Conservation (phyloP, 108 stramenopile species). For the Aurantiochytrium sp. region DNA sequence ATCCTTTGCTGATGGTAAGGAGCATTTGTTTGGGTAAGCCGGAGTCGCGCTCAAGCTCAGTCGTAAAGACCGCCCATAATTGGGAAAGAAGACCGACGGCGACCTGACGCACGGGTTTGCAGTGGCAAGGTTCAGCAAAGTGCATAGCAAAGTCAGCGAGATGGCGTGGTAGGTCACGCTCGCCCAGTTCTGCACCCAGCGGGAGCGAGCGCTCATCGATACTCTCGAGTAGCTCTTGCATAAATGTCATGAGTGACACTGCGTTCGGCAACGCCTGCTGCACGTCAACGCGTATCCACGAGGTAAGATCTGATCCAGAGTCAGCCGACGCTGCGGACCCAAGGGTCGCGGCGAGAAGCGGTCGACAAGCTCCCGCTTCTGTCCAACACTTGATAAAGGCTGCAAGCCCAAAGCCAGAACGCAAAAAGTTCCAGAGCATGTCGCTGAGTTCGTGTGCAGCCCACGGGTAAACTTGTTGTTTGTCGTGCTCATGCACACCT, state of each 20-base stretch:
- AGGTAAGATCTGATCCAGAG: neutral
- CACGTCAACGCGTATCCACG: neutral
- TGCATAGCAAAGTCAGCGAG: neutral
- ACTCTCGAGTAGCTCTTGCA: neutral
- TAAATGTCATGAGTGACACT: neutral
- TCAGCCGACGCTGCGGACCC: neutral
- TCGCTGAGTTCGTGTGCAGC: neutral
- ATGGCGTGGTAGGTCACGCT: neutral
- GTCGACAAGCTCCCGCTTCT: neutral
- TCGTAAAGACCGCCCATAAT: neutral
- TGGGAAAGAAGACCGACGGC: neutral
- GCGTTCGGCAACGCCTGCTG: neutral
- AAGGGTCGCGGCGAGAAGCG: neutral
- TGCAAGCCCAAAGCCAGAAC: neutral
- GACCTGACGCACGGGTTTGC: neutral
- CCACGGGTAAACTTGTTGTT: neutral
- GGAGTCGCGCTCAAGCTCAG: neutral
- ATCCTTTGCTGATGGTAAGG: neutral
- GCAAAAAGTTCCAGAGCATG: neutral
- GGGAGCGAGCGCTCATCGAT: neutral
- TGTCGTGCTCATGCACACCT: neutral
- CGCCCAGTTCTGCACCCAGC: neutral
- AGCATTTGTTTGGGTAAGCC: neutral
- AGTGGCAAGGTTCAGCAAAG: neutral
- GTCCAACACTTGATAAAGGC: neutral